Evolutionary conservation across 2,329 filamentous ascomycete genomes (phyloP), one percentile per base, ranked within the genome.

Genomic region (Hymenoscyphus salicellus): DNA sequence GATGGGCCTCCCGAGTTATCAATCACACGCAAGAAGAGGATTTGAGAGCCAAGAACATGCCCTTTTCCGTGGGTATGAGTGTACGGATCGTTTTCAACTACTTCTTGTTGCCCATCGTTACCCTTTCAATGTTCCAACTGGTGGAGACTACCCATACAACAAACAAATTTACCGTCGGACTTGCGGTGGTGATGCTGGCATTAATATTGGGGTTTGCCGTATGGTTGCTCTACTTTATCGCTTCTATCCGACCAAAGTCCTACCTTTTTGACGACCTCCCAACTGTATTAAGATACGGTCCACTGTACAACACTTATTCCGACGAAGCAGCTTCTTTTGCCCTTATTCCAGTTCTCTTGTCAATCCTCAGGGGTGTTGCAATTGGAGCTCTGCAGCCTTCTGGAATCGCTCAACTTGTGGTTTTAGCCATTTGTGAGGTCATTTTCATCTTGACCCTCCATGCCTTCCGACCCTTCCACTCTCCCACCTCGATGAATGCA

Each of bases 221-320:
- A 32, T 97, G 93, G 88, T 85, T 96, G 30, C 85, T 97, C 58
- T 87, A 86, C 73, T 82, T 96, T 60, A 94, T 98, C 72, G 87
- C 89, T 63, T 86, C 83, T 28, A 95, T 92, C 0, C 88, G 90
- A 68, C 93, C 93, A 5, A 89, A 93, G 66, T 90, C 92, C 1
- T 90, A 92, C 70, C 83, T 99, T 10, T 99, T 97, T 75, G 95
- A 99, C 77, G 93, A 98, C 73, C 82, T 99, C 58, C 88, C 92
- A 6, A 97, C 92, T 0, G 88, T 98, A 8, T 82, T 99, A 2
- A 84, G 92, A 0, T 98, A 97, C 72, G 95, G 95, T 0, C 92
- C 95, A 5, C 81, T 99, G 7, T 99, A 99, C 78, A 99, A 99
- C 78, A 99, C 95, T 0, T 98, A 96, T 76, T 95, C 91, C 28